Evolutionary conservation across 2,329 filamentous ascomycete genomes (phyloP), one percentile per base, ranked within the genome.

Genomic region (Ceratocystis diversiconidia): DNA sequence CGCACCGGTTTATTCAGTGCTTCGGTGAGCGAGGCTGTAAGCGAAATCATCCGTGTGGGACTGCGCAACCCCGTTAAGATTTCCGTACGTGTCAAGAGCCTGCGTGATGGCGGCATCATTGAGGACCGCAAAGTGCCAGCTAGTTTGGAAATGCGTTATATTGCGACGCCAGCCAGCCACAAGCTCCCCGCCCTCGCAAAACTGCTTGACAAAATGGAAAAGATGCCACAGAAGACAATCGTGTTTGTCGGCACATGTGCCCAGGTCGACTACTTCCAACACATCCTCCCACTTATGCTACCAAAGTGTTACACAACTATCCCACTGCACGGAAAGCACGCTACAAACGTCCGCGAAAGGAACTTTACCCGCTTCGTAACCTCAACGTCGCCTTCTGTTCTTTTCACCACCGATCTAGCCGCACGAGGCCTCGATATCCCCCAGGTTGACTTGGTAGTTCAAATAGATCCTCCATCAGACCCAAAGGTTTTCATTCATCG

Each of bases 401-500:
- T 99, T 10, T 79, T 99, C 5, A 97, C 92, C 5, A 97, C 94
- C 19, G 92, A 97, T 73, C 85, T 97, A 30, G 90, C 92, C 1
- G 90, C 92, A 2, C 85, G 92, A 68, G 92, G 92, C 15, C 82
- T 97, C 3, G 92, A 97, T 73, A 94, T 96, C 65, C 91, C 92
- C 0, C 85, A 91, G 66, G 91, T 96, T 48, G 92, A 96, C 72
- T 80, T 96, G 1, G 92, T 96, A 3, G 82, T 96, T 0, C 92
- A 96, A 73, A 80, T 96, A 41, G 66, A 67, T 52, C 66, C 66
- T 22, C 66, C 66, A 15, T 65, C 63, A 5, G 66, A 67, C 61
- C 90, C 92, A 0, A 97, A 97, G 74, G 91, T 89, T 10, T 97
- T 97, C 72, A 90, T 99, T 68, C 94, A 99, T 75, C 87, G 94